Conservation (phyloP, 1,284 basidiomycete genomes). For the Anthracocystis walkeri region DNA sequence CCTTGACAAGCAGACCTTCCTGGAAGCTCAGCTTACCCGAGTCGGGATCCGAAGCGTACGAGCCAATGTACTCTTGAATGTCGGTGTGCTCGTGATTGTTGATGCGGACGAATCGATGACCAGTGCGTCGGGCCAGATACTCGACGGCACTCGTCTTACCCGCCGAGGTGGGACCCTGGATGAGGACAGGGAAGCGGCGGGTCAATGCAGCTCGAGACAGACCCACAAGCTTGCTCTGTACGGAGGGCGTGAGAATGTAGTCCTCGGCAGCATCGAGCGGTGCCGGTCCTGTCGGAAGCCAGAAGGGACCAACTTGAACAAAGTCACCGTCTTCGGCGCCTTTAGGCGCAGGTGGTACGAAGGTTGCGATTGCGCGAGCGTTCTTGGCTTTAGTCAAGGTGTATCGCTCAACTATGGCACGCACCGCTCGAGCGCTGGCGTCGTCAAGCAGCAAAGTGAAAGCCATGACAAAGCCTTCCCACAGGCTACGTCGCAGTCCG, state of each 20-base stretch:
- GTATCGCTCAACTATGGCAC: conserved; percentile 79
- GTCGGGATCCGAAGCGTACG: conserved; percentile 90
- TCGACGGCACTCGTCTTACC: conserved; percentile 98
- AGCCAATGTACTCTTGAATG: conserved; percentile 96
- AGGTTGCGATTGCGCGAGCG: conserved; percentile 63
- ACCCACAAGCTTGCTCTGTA: conserved; percentile 92
- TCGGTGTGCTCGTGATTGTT: conserved; percentile 99
- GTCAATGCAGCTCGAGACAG: conserved; percentile 91
- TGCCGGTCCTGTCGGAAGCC: conserved; percentile 82
- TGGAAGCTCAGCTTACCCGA: conserved; percentile 94
- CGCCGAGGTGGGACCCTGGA: conserved; percentile 97
- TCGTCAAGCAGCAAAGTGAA: conserved; percentile 94
- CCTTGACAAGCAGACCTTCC: conserved; percentile 89
- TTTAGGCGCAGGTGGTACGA: conserved; percentile 57
- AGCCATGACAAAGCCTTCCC: conserved; percentile 97
- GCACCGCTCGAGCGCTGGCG: conserved; percentile 79
- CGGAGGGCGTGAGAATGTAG: conserved; percentile 95
- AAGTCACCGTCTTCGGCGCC: conserved; percentile 35
- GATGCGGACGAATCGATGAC: conserved; percentile 96
- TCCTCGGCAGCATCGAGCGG: conserved; percentile 74
- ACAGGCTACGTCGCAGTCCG: conserved; percentile 83
- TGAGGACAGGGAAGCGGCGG: conserved; percentile 90
- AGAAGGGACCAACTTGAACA: conserved; percentile 91
- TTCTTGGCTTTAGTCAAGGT: conserved; percentile 88
- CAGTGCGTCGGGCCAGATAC: conserved; percentile 91